Percentiles rank a stretch among this genome's conserved stretches.
phyloP scores from a whole-genome alignment of 176 grass and related monocot species.

The Musa itinerans region DNA sequence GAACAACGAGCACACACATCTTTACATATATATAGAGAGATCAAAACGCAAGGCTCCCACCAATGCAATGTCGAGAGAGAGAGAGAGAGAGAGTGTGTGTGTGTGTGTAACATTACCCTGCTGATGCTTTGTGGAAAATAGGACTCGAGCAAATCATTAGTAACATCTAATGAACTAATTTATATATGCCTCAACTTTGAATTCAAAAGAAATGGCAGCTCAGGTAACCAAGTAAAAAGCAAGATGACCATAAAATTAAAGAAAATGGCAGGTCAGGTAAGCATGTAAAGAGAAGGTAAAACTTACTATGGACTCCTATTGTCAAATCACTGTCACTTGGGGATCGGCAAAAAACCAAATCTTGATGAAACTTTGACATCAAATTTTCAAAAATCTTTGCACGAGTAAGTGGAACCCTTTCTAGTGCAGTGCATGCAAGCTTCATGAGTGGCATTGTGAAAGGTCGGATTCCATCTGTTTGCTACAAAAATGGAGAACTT shows the following conservation, averaged over 20 bases:
- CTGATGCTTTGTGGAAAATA: too few relatives aligned
- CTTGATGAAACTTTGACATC: slow-evolving; percentile 82
- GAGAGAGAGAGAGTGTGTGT: too few relatives aligned
- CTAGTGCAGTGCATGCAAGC: slow-evolving; percentile 85
- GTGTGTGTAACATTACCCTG: too few relatives aligned
- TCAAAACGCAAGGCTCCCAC: too few relatives aligned
- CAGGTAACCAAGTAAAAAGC: too few relatives aligned
- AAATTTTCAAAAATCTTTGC: slow-evolving; percentile 65
- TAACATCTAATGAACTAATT: too few relatives aligned
- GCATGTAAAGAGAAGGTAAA: slow-evolving; percentile 1
- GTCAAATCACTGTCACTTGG: slow-evolving; percentile 76
- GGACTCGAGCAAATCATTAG: too few relatives aligned
- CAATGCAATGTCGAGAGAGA: too few relatives aligned
- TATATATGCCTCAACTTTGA: too few relatives aligned
- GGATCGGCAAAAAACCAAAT: slow-evolving; percentile 79
- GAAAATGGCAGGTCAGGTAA: neutral
- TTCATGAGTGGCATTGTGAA: slow-evolving; percentile 99
- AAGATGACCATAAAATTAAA: neutral
- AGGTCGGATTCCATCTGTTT: slow-evolving; percentile 85
- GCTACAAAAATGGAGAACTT: slow-evolving; percentile 33
- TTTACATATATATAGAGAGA: too few relatives aligned
- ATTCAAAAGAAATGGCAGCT: too few relatives aligned
- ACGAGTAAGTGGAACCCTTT: slow-evolving; percentile 86
- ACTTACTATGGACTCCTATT: slow-evolving; percentile 52
- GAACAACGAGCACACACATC: too few relatives aligned